Evolutionary conservation across 2,329 filamentous ascomycete genomes (phyloP), one percentile per base, ranked within the genome.

Genomic region (Apiospora marii): DNA sequence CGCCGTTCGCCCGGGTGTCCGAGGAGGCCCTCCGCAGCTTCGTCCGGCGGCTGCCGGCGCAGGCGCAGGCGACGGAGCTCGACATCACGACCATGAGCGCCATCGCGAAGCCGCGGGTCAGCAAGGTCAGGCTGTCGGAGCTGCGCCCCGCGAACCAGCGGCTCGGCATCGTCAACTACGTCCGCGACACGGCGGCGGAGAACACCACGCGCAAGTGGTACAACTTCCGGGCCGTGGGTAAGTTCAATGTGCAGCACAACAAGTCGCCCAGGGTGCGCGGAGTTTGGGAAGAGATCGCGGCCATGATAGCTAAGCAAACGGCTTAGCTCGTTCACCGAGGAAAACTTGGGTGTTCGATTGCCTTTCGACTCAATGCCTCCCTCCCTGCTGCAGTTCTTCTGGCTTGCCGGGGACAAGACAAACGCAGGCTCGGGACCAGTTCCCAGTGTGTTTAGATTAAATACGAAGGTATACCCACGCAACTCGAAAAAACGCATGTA

Each of bases 1-100:
- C 94, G 0, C 80, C 85, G 0, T 88, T 88, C 75, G 93, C 92
- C 22, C 89, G 92, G 64, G 82, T 85, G 51, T 92, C 91, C 0
- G 88, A 87, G 46, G 83, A 87, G 41, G 82, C 87, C 69, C 83
- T 93, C 30, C 82, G 86, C 72, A 85, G 86, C 71, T 92, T 88
- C 78, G 82, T 88, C 44, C 81, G 78, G 67, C 78, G 80, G 41
- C 81, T 88, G 1, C 86, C 89, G 1, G 82, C 86, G 4, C 77
- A 83, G 14, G 53, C 53, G 30, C 53, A 61, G 27, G 30, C 43
- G 43, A 82, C 84, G 7, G 83, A 81, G 69, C 81, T 91, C 22
- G 85, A 87, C 70, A 77, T 90, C 73, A 88, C 87, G 49, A 90
- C 88, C 70, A 87, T 90, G 83, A 88, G 85, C 77, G 77, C 85